These are phyloP conservation scores for Lentithecium fluviatile DNA, from an alignment of 495 filamentous ascomycete species.

Conservation along the genomic window DNA sequence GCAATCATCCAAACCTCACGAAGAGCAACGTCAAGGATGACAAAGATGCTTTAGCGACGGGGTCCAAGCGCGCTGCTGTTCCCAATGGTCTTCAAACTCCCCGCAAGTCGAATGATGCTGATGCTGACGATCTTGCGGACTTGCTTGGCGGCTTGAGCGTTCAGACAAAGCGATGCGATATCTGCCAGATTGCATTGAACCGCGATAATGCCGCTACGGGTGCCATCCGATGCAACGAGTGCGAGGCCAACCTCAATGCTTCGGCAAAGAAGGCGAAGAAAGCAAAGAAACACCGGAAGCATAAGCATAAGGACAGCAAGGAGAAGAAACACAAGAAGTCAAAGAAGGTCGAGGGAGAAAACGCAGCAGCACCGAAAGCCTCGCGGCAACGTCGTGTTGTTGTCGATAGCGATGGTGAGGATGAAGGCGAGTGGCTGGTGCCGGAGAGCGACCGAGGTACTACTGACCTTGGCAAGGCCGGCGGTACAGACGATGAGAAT, in stretches of 20 bases:
- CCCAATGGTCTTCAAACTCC: slow-evolving; percentile 47
- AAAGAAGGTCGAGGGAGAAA: slow-evolving; percentile 44
- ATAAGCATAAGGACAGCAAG: slow-evolving; percentile 12
- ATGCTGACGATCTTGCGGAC: slow-evolving; percentile 79
- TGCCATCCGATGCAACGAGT: slow-evolving; percentile 67
- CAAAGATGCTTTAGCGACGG: slow-evolving; percentile 74
- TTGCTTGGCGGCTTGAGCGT: slow-evolving; percentile 82
- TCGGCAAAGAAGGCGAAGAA: slow-evolving; percentile 48
- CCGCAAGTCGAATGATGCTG: slow-evolving; percentile 51
- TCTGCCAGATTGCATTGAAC: slow-evolving; percentile 73
- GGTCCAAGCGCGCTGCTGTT: slow-evolving; percentile 40
- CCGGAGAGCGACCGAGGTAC: slow-evolving; percentile 58
- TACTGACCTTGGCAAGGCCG: slow-evolving; percentile 68
- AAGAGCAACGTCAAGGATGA: slow-evolving; percentile 82
- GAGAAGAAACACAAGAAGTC: slow-evolving; percentile 39
- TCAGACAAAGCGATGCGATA: slow-evolving; percentile 78
- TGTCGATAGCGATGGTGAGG: slow-evolving; percentile 54
- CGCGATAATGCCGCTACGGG: slow-evolving; percentile 57
- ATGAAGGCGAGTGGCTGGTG: slow-evolving; percentile 76
- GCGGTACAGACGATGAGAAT: slow-evolving; percentile 80
- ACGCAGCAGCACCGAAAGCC: slow-evolving; percentile 22
- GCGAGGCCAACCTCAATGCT: slow-evolving; percentile 62
- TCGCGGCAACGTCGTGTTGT: slow-evolving; percentile 15
- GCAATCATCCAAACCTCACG: slow-evolving; percentile 87
- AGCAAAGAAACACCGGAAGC: slow-evolving; percentile 45